Evolutionary conservation across 2,329 filamentous ascomycete genomes (phyloP), one percentile per base, ranked within the genome.

Genomic region (Celoporthe dispersa): DNA sequence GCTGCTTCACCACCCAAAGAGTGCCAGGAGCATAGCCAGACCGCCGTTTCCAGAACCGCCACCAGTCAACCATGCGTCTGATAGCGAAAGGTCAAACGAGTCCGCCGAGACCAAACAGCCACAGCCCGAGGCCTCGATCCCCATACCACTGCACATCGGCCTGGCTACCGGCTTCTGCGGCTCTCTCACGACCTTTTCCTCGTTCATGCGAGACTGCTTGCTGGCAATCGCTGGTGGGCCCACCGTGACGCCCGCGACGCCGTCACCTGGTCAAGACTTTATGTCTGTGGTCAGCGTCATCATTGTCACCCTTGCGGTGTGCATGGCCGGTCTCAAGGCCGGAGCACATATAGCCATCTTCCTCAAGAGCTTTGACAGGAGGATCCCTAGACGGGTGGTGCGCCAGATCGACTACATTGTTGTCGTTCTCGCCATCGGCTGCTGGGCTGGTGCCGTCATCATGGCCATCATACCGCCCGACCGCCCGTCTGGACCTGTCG

Each of bases 131-230:
- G 14, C 53, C 31, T 39, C 64, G 7, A 19, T 60, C 77, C 88
- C 87, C 0, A 87, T 91, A 53, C 90, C 91, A 0, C 80, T 93
- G 0, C 93, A 92, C 76, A 88, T 92, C 68, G 91, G 91, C 44
- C 84, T 93, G 1, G 86, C 90, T 1, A 91, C 89, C 0, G 91
- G 91, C 4, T 93, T 92, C 79, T 93, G 91, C 75, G 91, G 91
- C 62, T 90, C 86, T 74, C 88, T 91, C 69, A 93, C 91, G 0
- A 90, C 87, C 16, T 93, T 92, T 78, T 92, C 90, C 0, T 87
- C 87, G 25, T 92, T 92, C 75, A 86, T 90, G 67, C 84, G 90
- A 22, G 91, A 92, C 75, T 79, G 83, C 41, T 92, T 92, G 75
- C 83, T 92, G 53, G 86, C 88, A 0, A 80, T 92, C 2, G 86